Conservation (phyloP, 164 flowering plant species). For the Kingdonia uniflora region DNA sequence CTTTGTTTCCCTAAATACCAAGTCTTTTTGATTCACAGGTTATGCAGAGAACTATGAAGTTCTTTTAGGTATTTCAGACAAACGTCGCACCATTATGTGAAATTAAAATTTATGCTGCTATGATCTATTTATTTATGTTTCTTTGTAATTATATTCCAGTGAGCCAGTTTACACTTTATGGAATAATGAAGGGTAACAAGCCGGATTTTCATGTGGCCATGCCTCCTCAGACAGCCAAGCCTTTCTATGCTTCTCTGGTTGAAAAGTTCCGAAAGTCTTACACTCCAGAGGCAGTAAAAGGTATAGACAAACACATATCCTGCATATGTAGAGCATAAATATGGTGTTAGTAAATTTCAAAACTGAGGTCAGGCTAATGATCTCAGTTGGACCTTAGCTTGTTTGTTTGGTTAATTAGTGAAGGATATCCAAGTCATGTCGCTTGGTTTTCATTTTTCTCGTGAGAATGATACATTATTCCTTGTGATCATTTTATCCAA, state of each 20-base stretch:
- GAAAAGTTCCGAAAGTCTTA: slow-evolving; percentile 63
- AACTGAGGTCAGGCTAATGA: no score
- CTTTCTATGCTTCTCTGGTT: slow-evolving; percentile 74
- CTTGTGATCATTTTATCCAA: no score
- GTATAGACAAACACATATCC: slow-evolving; percentile 17
- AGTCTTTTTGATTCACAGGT: no score
- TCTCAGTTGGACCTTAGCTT: no score
- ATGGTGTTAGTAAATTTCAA: no score
- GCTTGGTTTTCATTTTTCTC: no score
- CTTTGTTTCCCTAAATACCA: no score
- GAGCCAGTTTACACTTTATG: slow-evolving; percentile 92
- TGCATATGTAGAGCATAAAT: not conserved
- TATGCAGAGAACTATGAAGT: slow-evolving; percentile 71
- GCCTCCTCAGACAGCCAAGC: slow-evolving; percentile 78
- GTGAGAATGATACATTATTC: no score
- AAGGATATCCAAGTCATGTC: no score
- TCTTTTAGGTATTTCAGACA: slow-evolving; percentile 49
- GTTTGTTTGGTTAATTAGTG: no score
- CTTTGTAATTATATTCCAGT: slow-evolving; percentile 31
- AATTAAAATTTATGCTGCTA: not conserved
- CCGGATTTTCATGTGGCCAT: slow-evolving; percentile 98
- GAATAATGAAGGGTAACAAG: slow-evolving; percentile 87
- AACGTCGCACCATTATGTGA: not conserved
- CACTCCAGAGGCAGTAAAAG: slow-evolving; percentile 52
- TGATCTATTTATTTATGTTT: not conserved